Conservation (phyloP, 1,139 yeast species). For the Saccharomycopsis hybrid region DNA sequence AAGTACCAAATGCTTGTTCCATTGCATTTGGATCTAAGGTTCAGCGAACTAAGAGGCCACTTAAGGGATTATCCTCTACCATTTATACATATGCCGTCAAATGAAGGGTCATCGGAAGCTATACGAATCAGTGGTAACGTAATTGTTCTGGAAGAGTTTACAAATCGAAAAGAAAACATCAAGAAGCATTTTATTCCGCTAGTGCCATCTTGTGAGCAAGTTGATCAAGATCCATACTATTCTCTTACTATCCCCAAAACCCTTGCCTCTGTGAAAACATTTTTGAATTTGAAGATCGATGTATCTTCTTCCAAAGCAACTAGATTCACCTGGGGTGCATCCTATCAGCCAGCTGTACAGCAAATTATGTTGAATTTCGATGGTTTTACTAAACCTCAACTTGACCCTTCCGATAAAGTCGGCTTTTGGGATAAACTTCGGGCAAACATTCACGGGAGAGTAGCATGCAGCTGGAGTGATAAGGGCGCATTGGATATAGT, state of each 20-base stretch:
- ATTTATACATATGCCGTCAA: constrained; percentile 35
- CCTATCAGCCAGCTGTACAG: constrained; percentile 78
- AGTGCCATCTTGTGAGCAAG: constrained; percentile 36
- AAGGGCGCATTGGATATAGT: constrained; percentile 52
- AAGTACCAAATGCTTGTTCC: constrained; percentile 68
- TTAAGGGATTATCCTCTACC: constrained; percentile 64
- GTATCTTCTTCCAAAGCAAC: constrained; percentile 56
- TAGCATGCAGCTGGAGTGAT: constrained; percentile 42
- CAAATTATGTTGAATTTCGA: constrained; percentile 77
- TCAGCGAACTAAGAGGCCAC: constrained; percentile 53
- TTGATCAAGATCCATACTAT: constrained; percentile 41
- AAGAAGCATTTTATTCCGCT: constrained; percentile 61
- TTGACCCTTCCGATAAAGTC: constrained; percentile 76
- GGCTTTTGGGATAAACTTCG: constrained; percentile 81
- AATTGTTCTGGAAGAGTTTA: constrained; percentile 50
- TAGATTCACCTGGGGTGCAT: constrained; percentile 79
- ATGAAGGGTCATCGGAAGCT: background rate
- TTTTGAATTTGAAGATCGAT: constrained; percentile 51
- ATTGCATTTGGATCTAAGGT: constrained; percentile 36
- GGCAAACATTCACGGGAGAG: constrained; percentile 50
- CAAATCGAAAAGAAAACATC: constrained; percentile 40
- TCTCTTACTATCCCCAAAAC: constrained; percentile 69
- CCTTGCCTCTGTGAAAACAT: constrained; percentile 68
- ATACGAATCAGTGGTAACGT: constrained; percentile 35
- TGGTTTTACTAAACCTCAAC: constrained; percentile 73